These are phyloP conservation scores for Obelidium mucronatum DNA, from an alignment of 192 early-diverging fungal genomes.

Conservation along the genomic window DNA sequence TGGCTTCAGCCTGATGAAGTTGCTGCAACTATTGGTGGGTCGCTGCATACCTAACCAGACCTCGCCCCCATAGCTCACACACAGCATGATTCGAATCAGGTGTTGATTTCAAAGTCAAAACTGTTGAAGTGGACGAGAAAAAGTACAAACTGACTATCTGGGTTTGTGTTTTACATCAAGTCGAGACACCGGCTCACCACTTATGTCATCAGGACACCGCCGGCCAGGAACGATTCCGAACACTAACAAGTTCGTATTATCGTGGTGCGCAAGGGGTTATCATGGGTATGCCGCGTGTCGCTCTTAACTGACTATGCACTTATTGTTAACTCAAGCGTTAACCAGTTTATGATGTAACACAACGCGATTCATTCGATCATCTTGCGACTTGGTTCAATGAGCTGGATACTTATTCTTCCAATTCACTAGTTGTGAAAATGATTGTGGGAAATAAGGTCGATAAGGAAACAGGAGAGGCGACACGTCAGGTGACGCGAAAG, in stretches of 20 bases:
- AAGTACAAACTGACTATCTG: slow-evolving; percentile 97
- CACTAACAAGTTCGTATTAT: slow-evolving; percentile 97
- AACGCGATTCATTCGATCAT: slow-evolving; percentile 91
- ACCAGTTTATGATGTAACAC: slow-evolving; percentile 95
- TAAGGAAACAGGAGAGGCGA: slow-evolving; percentile 69
- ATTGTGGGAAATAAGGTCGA: slow-evolving; percentile 99
- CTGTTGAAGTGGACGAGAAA: slow-evolving; percentile 81
- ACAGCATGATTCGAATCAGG: slow-evolving; percentile 55
- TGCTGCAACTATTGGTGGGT: slow-evolving; percentile 79
- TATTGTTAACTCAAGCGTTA: neutral
- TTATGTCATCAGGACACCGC: slow-evolving; percentile 85
- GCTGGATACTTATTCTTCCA: slow-evolving; percentile 90
- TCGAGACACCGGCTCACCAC: neutral
- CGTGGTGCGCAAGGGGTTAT: slow-evolving; percentile 98
- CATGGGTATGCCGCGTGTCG: slow-evolving; percentile 68
- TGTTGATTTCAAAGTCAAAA: slow-evolving; percentile 98
- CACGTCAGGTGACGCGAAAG: slow-evolving; percentile 78
- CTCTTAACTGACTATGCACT: neutral
- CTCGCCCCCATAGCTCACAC: neutral
- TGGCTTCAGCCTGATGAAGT: slow-evolving; percentile 93
- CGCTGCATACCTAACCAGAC: neutral
- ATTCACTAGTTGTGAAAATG: slow-evolving; percentile 91
- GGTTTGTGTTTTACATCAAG: slow-evolving; percentile 55
- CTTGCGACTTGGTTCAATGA: slow-evolving; percentile 96
- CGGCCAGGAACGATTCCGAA: slow-evolving; percentile 98